phyloP scores from a whole-genome alignment of 179 eudicot genomes.

The Sideroxylon spinosum region DNA sequence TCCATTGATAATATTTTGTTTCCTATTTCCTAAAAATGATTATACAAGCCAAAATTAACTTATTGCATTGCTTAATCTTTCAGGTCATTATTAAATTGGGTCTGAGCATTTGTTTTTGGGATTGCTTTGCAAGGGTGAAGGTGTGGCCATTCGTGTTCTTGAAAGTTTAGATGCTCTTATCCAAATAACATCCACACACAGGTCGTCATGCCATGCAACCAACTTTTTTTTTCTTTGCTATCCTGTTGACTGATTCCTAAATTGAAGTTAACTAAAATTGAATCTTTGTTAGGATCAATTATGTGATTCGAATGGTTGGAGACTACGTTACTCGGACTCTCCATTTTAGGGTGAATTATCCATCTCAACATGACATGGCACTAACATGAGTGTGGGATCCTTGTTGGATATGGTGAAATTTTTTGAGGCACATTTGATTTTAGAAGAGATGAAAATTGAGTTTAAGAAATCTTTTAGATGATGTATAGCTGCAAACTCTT shows the following conservation, averaged over 20 bases:
- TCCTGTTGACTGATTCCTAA: not conserved
- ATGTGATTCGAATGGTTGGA: constrained; percentile 89
- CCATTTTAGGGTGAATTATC: no score
- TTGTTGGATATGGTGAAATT: no score
- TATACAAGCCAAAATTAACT: not conserved
- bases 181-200: constrained; percentile 79
- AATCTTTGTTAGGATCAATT: not conserved
- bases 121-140: constrained; percentile 91
- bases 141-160: constrained; percentile 91
- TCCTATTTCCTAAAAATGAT: no score
- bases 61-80: constrained; percentile 8
- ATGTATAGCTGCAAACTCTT: no score
- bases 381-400: no score
- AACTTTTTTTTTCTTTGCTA: not conserved
- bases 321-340: no score
- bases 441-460: no score
- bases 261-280: not conserved
- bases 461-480: no score
- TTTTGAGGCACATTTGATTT: no score
- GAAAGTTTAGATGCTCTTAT: constrained; percentile 87
- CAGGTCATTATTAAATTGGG: constrained; percentile 91
- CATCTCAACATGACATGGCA: no score
- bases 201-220: constrained; percentile 29
- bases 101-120: constrained; percentile 91
- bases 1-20: no score